Evolutionary conservation across 495 filamentous ascomycete species (phyloP), one percentile per base, ranked within the genome.

Genomic region (Cetradonia linearis): DNA sequence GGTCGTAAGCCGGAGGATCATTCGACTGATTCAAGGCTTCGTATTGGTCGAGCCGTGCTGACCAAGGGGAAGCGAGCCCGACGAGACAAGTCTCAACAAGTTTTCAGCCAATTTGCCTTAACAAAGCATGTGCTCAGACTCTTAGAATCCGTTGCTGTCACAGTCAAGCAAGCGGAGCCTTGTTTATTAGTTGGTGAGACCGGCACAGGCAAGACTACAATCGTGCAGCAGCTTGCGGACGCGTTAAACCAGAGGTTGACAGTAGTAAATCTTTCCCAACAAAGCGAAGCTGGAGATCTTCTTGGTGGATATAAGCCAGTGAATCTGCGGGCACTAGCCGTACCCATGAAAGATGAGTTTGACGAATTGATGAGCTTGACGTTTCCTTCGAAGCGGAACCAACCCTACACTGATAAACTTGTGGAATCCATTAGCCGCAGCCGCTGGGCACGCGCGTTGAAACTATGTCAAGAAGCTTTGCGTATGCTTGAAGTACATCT

Each of bases 281-380:
- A 99, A 67, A 97, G 91, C 69, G 94, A 99, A 73, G 88, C 84
- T 42, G 85, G 89, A 28, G 94, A 99, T 73, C 73, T 99, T 7
- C 74, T 99, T 0, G 94, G 94, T 63, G 93, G 93, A 2, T 97
- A 93, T 75, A 97, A 97, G 69, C 94, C 94, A 2, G 84, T 96
- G 56, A 95, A 88, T 70, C 80, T 91, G 42, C 86, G 91, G 63
- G 91, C 83, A 63, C 80, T 97, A 61, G 87, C 90, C 2, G 79
- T 96, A 55, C 94, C 93, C 2, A 75, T 97, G 71, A 88, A 95
- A 66, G 92, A 96, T 63, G 86, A 91, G 60, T 97, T 99, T 66
- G 91, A 90, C 62, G 86, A 91, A 3, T 76, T 99, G 4, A 93
- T 97, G 59, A 80, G 83, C 58, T 76, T 84, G 52, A 95, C 89